Evolutionary conservation across 1,284 basidiomycete genomes (phyloP), one percentile per base, ranked within the genome.

Genomic region (Ganoderma sinense): DNA sequence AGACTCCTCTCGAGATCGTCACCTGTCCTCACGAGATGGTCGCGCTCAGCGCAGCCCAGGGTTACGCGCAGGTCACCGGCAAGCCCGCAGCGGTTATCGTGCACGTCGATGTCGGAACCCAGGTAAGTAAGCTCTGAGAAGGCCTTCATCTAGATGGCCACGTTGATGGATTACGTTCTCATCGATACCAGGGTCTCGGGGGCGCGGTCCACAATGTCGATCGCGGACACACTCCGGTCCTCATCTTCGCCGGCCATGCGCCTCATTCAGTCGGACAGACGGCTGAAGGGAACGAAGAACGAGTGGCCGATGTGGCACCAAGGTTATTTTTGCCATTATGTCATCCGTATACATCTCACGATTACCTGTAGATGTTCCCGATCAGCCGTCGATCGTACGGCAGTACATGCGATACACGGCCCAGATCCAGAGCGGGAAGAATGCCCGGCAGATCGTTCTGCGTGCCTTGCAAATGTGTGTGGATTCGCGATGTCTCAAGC

Each of bases 1-100:
- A 81, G 53, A 85, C 86, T 8, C 69, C 78, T 3, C 82, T 86
- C 26, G 77, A 83, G 67, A 86, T 93, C 69, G 80, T 92, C 40
- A 92, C 88, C 5, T 90, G 88, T 71, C 91, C 92, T 0, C 92
- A 92, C 70, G 92, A 93, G 77, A 92, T 92, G 89, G 91, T 92
- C 7, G 91, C 90, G 1, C 77, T 93, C 61, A 91, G 87, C 70
- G 88, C 89, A 20, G 91, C 91, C 0, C 91, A 93, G 65, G 91
- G 89, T 2, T 93, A 89, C 73, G 88, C 88, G 0, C 89, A 91
- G 73, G 87, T 87, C 1, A 87, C 87, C 2, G 89, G 89, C 0
- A 89, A 83, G 66, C 90, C 90, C 0, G 91, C 91, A 0, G 89
- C 88, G 0, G 90, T 93, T 0, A 89, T 93, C 55, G 88, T 93